Base-by-base conservation (phyloP, 331 rosid genomes). In the Phaseolus coccineus region DNA sequence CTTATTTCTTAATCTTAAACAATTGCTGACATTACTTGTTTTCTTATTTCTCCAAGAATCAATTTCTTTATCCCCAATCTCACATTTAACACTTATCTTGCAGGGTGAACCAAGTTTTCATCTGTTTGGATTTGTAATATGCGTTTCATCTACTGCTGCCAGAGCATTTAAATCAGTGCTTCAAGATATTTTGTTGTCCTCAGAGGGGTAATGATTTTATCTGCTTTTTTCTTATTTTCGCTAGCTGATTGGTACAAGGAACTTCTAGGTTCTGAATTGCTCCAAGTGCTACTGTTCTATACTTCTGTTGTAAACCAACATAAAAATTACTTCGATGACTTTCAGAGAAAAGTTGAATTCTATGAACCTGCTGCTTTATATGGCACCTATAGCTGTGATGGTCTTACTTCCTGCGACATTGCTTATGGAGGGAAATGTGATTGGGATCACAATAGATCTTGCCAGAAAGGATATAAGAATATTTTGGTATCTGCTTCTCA, bases 81-180 rank as follows among this genome's bases (percentile, higher is more conserved):
- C 37, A 78, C 71, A 35, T 56, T 13, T 19, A 52, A 64, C n/a
- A 70, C 55, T 71, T 46, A 65, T 71, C 5, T 12, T 83, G 84
- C 67, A 86, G 91, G 71, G 80, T 63, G 96, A 92, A 74, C 97
- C 96, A 27, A 92, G 91, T 83, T 92, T 92, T 74, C 92, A 92
- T 81, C 82, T 90, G 19, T 87, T 85, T 53, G 96, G 97, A 70
- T 92, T 92, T 65, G 7, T 90, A 27, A 79, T 92, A 50, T 92
- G 97, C 53, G 69, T 89, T 62, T 81, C 80, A 16, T 91, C 97
- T 4, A 92, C 97, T 3, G 92, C 91, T 51, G 93, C 94, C 10
- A 84, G 97, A 77, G 97, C 97, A 35, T 88, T 89, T 31, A 92
- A 92, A 86, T 88, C 97, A 4, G 97, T 88, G 62, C 87, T 88